Conservation (phyloP, 164 flowering plant genomes). For the Berberis vulgaris region DNA sequence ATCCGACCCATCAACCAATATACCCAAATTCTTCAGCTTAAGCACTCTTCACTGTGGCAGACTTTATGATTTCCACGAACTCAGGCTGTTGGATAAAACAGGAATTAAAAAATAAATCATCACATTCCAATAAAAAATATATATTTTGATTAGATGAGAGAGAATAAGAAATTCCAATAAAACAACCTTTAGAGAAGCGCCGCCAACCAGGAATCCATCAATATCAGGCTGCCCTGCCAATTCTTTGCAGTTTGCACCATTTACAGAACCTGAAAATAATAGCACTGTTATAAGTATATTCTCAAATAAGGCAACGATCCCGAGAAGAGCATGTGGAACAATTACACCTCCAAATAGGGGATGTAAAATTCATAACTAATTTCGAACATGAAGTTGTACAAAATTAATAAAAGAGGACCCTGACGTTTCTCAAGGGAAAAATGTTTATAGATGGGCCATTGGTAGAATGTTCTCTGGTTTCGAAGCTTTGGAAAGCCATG, state of each 20-base stretch:
- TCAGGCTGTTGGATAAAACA: slow-evolving; percentile 14
- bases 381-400: no score
- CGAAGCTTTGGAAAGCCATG: no score
- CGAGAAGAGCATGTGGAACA: no score
- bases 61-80: slow-evolving; percentile 18
- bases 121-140: neutral
- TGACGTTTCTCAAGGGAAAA: no score
- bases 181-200: slow-evolving; percentile 57
- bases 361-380: no score
- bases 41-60: slow-evolving; percentile 18
- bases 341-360: no score
- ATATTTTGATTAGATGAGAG: no score
- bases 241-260: slow-evolving; percentile 47
- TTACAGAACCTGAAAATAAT: slow-evolving; percentile 16
- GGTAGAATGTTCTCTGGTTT: no score
- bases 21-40: neutral
- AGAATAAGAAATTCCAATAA: neutral
- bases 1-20: no score
- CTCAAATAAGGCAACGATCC: no score
- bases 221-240: slow-evolving; percentile 60
- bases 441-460: no score
- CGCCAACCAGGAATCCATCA: slow-evolving; percentile 90
- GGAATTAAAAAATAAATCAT: neutral
- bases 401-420: no score
- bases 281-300: neutral